phyloP scores from a whole-genome alignment of 2,329 filamentous ascomycete genomes.

The Cercospora beticola region DNA sequence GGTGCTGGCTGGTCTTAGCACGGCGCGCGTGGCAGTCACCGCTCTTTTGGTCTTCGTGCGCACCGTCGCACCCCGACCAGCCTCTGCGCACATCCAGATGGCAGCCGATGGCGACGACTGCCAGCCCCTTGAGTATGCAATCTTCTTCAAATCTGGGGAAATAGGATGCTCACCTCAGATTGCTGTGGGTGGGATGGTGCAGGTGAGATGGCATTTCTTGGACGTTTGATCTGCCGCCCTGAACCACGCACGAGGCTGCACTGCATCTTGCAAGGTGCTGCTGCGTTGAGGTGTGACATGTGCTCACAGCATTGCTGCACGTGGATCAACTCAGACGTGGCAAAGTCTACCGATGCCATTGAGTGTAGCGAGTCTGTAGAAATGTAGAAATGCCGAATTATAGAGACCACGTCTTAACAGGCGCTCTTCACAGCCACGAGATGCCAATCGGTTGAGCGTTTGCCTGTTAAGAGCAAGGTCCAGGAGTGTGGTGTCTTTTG shows the following conservation, averaged over 20 bases:
- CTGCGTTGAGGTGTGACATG: background rate
- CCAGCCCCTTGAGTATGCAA: background rate
- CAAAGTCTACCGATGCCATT: background rate
- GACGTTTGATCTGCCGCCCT: slow-evolving; percentile 14
- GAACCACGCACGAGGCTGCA: slow-evolving; percentile 5
- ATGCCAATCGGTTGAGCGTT: background rate
- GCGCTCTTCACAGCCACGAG: background rate
- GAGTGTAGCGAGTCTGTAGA: background rate
- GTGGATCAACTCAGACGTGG: background rate
- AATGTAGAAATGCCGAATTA: background rate
- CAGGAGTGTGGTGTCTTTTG: background rate
- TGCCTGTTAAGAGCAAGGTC: background rate
- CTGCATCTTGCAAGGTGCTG: background rate
- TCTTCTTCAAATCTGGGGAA: background rate
- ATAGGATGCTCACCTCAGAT: background rate
- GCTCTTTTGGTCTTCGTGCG: slow-evolving; percentile 14
- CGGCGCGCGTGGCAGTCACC: slow-evolving; percentile 19
- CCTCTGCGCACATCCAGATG: background rate
- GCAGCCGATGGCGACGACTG: background rate
- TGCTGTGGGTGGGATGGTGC: background rate
- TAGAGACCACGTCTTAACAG: background rate
- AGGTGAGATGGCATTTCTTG: background rate
- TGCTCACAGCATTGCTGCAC: background rate
- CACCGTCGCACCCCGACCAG: slow-evolving; percentile 4
- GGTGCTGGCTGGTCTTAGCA: slow-evolving; percentile 1